Percentiles rank a stretch among this genome's conserved stretches.
Conservation (phyloP, 768 basidiomycete genomes). For the Lyophyllum atratum region DNA sequence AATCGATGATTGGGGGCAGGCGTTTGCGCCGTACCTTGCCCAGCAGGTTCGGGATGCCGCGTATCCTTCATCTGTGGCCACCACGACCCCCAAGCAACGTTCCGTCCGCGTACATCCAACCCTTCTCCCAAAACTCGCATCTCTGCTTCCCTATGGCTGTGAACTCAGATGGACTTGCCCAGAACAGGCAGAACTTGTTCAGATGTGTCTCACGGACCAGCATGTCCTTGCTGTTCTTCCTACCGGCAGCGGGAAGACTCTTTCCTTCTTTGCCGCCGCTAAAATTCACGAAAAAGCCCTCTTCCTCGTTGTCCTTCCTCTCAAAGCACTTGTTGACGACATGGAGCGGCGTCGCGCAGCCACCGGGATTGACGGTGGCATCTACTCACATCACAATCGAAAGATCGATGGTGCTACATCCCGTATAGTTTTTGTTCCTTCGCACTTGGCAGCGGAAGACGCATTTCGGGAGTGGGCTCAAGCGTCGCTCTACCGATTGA, state of each 20-base stretch:
- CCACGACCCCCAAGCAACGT: neutral
- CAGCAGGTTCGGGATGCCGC: neutral
- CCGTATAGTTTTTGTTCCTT: neutral
- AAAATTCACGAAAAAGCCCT: neutral
- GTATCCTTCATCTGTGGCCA: neutral
- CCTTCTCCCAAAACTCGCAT: neutral
- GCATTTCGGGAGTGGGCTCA: neutral
- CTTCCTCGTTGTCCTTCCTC: neutral
- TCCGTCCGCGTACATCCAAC: neutral
- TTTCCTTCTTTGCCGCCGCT: neutral
- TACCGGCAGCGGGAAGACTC: neutral
- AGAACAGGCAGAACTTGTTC: conserved; percentile 3
- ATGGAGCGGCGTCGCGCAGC: neutral
- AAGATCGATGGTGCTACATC: neutral
- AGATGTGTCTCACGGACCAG: neutral
- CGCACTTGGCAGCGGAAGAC: neutral
- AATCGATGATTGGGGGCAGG: neutral
- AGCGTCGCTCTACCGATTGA: neutral
- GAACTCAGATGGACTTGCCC: neutral
- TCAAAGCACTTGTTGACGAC: neutral
- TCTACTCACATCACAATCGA: no score
- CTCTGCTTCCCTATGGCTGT: neutral
- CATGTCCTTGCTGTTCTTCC: neutral
- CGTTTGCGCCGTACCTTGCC: neutral
- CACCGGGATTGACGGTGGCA: neutral